These are phyloP conservation scores for Vigna reflexopilosa DNA, from an alignment of 306 rosid genomes.

Conservation along the genomic window DNA sequence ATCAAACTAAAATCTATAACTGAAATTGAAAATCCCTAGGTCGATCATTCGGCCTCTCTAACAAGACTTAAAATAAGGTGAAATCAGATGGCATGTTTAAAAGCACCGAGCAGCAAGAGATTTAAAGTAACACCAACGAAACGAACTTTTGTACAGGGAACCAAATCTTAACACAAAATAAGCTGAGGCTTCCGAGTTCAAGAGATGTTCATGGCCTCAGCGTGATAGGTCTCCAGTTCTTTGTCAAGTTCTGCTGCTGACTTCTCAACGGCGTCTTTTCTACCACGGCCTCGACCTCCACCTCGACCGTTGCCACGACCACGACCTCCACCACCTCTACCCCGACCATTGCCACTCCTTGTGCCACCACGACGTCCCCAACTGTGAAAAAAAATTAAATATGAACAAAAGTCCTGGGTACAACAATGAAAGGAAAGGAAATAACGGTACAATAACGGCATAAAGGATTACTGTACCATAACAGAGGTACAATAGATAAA, in stretches of 20 bases:
- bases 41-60: conserved; percentile 19
- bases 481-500: background rate
- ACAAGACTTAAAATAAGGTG: background rate
- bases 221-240: conserved; percentile 85
- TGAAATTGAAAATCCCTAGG: conserved; percentile 18
- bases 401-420: background rate
- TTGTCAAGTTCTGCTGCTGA: conserved; percentile 86
- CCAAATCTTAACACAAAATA: conserved; percentile 26
- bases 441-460: background rate
- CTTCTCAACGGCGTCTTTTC: conserved; percentile 68
- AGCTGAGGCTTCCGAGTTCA: conserved; percentile 36
- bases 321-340: conserved; percentile 41
- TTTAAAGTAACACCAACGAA: conserved; percentile 23
- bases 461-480: background rate
- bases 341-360: conserved; percentile 52
- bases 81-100: conserved; percentile 29
- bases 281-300: conserved; percentile 62
- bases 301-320: conserved; percentile 53
- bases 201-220: conserved; percentile 77
- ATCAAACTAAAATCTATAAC: background rate
- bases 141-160: conserved; percentile 63
- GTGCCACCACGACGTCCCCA: conserved; percentile 57
- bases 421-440: too few relatives aligned
- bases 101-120: conserved; percentile 25
- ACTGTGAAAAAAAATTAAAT: conserved; percentile 35